phyloP scores from a whole-genome alignment of 306 rosid species.

The Macrotyloma uniflorum region DNA sequence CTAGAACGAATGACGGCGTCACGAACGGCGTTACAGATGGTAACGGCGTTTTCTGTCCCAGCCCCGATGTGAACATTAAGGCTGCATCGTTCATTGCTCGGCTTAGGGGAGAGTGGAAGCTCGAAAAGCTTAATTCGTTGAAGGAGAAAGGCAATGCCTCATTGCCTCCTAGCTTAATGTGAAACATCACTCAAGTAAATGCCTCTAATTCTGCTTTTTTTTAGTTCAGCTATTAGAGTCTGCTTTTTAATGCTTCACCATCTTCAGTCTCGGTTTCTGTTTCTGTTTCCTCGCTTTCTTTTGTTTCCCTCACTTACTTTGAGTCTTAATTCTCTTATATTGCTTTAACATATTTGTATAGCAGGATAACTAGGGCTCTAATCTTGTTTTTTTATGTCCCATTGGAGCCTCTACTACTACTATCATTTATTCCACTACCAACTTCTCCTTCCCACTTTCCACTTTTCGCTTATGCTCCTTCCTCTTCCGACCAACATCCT shows the following conservation, averaged over 20 bases:
- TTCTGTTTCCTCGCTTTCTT: conserved; percentile 27
- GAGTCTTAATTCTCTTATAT: conserved; percentile 21
- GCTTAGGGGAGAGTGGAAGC: conserved; percentile 49
- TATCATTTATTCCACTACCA: not conserved
- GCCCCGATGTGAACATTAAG: conserved; percentile 79
- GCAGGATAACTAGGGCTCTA: conserved; percentile 34
- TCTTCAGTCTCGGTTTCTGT: conserved; percentile 33
- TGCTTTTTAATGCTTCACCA: not conserved
- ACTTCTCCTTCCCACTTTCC: no score
- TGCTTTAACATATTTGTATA: conserved; percentile 42
- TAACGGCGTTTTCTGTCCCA: conserved; percentile 65
- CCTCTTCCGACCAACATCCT: not conserved
- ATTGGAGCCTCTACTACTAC: conserved; percentile 39
- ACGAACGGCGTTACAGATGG: not conserved
- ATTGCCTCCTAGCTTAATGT: conserved; percentile 25
- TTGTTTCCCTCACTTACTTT: conserved; percentile 5
- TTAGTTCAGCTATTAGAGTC: conserved; percentile 42
- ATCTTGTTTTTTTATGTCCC: conserved; percentile 40
- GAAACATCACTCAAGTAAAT: no score
- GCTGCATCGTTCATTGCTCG: conserved; percentile 53
- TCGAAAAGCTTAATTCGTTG: conserved; percentile 51
- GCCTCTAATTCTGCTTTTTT: conserved; percentile 35
- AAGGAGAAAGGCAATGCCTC: conserved; percentile 46
- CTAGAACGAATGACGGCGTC: not conserved
- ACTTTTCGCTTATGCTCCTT: no score